A percentile compares a stretch with the other conserved stretches of the same genome.
Conservation (phyloP, 1,139 yeast genomes). For the Saccharomyces pastorianus region DNA sequence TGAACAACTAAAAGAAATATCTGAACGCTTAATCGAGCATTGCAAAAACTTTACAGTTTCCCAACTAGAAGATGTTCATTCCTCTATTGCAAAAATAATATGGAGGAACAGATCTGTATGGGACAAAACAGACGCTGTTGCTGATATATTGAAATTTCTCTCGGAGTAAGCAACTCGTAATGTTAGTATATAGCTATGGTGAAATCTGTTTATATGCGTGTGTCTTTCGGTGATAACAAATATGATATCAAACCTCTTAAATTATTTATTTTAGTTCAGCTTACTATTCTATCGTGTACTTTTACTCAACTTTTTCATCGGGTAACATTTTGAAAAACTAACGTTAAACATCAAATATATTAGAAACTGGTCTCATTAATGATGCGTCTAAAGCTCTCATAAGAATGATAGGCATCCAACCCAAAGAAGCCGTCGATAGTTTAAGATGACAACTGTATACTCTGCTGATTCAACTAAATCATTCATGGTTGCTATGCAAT, state of each 20-base stretch:
- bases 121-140: constrained; percentile 46
- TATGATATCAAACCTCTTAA: not conserved
- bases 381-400: not conserved
- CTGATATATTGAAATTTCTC: constrained; percentile 1
- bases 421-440: not conserved
- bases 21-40: constrained; percentile 26
- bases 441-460: constrained; percentile 34
- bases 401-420: not conserved
- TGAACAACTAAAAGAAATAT: not conserved
- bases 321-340: no score
- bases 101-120: constrained; percentile 65
- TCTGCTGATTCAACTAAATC: constrained; percentile 62
- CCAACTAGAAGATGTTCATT: constrained; percentile 61
- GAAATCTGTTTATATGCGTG: not conserved
- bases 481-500: constrained; percentile 70
- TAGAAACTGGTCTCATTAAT: not conserved
- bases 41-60: constrained; percentile 60
- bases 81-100: constrained; percentile 62
- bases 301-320: no score
- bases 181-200: constrained; percentile 6
- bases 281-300: no score
- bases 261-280: not conserved
- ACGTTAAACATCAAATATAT: no score
- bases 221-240: not conserved
- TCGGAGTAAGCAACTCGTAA: constrained; percentile 4